phyloP scores from a whole-genome alignment of 192 early-diverging fungal species.

The Chytriomyces confervae region DNA sequence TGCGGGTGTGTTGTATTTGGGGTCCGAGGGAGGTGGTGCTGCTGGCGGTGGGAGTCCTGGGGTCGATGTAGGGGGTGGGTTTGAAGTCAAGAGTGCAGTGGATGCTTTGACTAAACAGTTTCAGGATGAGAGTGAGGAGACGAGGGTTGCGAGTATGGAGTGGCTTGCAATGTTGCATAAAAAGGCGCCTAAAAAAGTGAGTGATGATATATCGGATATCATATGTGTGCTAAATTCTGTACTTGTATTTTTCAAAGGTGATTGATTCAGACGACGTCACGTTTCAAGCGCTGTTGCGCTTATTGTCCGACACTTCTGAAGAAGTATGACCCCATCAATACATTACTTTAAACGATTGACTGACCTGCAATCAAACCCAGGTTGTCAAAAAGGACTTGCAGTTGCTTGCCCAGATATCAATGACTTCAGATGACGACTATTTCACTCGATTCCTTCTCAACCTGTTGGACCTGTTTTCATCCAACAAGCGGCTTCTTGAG shows the following conservation, averaged over 20 bases:
- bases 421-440: conserved; percentile 81
- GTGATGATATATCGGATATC: background rate
- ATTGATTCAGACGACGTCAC: conserved; percentile 87
- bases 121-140: conserved; percentile 90
- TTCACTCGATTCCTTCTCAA: conserved; percentile 89
- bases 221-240: background rate
- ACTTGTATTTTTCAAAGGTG: conserved; percentile 59
- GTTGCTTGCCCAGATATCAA: conserved; percentile 93
- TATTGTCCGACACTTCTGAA: conserved; percentile 91
- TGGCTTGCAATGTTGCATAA: conserved; percentile 98
- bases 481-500: conserved; percentile 86
- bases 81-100: conserved; percentile 86
- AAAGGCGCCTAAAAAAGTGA: conserved; percentile 81
- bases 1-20: background rate
- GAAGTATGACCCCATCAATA: conserved; percentile 58
- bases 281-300: conserved; percentile 86
- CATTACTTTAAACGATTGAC: background rate
- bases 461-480: conserved; percentile 87
- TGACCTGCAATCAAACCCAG: conserved; percentile 30
- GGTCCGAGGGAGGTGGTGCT: background rate
- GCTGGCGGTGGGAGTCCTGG: background rate
- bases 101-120: conserved; percentile 78
- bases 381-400: conserved; percentile 91
- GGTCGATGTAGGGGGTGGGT: conserved; percentile 24
- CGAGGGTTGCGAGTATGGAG: conserved; percentile 87